Evolutionary conservation across 2,329 filamentous ascomycete genomes (phyloP).

Genomic region (Lasiodiplodia sp.): DNA sequence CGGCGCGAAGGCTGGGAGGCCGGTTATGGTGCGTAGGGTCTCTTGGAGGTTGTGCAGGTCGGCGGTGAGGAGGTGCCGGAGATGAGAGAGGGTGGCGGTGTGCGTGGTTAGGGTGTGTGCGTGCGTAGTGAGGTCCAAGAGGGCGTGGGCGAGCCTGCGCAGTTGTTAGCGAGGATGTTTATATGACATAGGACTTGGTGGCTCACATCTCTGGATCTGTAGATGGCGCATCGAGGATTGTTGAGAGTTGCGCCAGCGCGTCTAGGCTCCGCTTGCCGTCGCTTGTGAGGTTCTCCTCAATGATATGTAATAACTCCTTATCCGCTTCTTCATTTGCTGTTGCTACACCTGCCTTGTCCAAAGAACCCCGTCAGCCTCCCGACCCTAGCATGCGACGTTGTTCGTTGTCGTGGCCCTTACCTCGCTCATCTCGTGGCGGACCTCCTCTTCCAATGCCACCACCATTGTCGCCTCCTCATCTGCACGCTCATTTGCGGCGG

Average conservation of each 20-base stretch:
- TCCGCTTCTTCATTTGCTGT: conserved; percentile 10
- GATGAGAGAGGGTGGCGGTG: conserved; percentile 41
- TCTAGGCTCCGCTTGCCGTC: conserved; percentile 41
- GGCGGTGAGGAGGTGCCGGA: conserved; percentile 43
- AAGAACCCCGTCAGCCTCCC: neutral
- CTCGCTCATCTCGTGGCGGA: conserved; percentile 52
- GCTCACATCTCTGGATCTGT: conserved; percentile 36
- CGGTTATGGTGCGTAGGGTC: conserved; percentile 42
- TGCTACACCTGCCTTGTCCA: conserved; percentile 22
- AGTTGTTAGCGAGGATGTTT: neutral
- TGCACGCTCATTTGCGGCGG: conserved; percentile 76
- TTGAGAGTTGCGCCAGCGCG: conserved; percentile 47
- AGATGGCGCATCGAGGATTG: conserved; percentile 45
- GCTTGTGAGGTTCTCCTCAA: conserved; percentile 26
- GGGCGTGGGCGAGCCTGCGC: conserved; percentile 42
- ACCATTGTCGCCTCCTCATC: conserved; percentile 72
- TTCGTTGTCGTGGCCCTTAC: conserved; percentile 32
- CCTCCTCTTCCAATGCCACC: conserved; percentile 57
- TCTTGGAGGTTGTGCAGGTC: conserved; percentile 42
- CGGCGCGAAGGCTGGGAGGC: conserved; percentile 48
- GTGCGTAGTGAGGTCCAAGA: conserved; percentile 43
- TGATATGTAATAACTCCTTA: neutral
- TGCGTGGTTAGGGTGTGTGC: conserved; percentile 43
- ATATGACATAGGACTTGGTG: conserved; percentile 6
- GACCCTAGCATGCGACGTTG: neutral